Base-by-base conservation (phyloP, 352 stramenopile genomes). In the Peronosclerospora sorghi region DNA sequence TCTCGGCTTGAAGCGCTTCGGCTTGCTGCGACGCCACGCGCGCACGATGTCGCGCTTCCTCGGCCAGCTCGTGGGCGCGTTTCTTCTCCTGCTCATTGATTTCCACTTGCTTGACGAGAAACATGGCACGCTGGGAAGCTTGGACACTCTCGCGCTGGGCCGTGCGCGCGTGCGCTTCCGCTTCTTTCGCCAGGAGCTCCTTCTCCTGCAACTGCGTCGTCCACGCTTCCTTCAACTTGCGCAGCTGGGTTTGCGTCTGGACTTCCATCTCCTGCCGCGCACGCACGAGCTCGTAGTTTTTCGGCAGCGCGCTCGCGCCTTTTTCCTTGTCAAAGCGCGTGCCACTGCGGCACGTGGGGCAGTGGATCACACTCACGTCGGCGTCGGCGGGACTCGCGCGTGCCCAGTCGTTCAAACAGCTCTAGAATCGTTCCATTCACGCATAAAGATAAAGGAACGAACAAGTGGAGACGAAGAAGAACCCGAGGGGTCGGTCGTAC, bases 31-130 rank as follows among this genome's bases (percentile, higher is more conserved):
- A 84, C 2, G 77, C 75, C 17, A 72, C 47, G 0, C 84, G 41
- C 9, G 78, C 78, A 10, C 65, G 56, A 24, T 73, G 65, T 23
- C 73, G 44, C 7, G 75, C 75, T n/a, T 85, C 72, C 34, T 86
- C 62, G 0, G 78, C 75, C 29, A 81, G 51, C 39, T 86, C 62
- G 37, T 88, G 73, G 0, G 78, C 78, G 10, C 61, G 54, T 18
- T 67, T 66, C 55, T 87, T 87, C 59, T 88, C 78, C 37, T 87
- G 73, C 44, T 87, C 74, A 43, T 88, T 91, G 45, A 87, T 83
- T 39, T 83, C 67, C 45, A 91, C 78, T 48, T 91, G 78, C 28
- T 79, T 74, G 18, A 70, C 66, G 21, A 91, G 55, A 30, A 77
- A 80, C 19, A 63, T 59, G 35, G 78, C 73, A 20, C 72, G 69